A percentile compares a stretch with the other conserved stretches of the same genome.
Conservation (phyloP, 371 early-diverging fungal species). For the Mortierella sp. region DNA sequence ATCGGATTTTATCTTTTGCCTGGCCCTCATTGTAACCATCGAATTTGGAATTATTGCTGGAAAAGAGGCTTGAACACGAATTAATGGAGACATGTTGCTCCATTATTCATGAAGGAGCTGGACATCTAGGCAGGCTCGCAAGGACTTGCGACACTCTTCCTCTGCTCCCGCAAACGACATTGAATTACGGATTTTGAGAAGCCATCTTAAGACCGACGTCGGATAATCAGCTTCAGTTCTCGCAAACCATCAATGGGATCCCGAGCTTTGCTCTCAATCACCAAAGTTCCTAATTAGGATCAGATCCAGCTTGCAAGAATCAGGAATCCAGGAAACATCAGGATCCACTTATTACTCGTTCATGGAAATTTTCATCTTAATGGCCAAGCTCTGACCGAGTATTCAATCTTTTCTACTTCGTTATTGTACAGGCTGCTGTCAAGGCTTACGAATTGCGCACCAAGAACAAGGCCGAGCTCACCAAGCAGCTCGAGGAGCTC, state of each 20-base stretch:
- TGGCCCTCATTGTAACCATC: too few species aligned
- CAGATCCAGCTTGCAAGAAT: neutral
- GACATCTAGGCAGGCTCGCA: neutral
- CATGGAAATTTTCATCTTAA: neutral
- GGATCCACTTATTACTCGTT: neutral
- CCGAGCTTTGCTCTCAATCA: neutral
- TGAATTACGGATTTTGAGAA: too few species aligned
- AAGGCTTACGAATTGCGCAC: conserved; percentile 93
- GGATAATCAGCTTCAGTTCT: neutral
- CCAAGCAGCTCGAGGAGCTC: conserved; percentile 90
- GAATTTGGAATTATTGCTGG: neutral
- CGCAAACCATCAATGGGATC: neutral
- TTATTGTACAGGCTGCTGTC: conserved; percentile 73
- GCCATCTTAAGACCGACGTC: neutral
- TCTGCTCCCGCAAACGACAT: neutral
- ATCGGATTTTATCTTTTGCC: neutral
- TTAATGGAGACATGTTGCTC: neutral
- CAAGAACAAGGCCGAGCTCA: conserved; percentile 92
- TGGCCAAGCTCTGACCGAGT: conserved; percentile 28
- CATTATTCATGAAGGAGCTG: neutral
- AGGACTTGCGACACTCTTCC: neutral
- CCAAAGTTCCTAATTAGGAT: neutral
- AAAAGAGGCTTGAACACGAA: neutral
- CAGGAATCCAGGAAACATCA: conserved; percentile 1
- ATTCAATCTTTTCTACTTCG: conserved; percentile 7